phyloP scores from a whole-genome alignment of 78 protist genomes.

The Polysphondylium violaceum region DNA sequence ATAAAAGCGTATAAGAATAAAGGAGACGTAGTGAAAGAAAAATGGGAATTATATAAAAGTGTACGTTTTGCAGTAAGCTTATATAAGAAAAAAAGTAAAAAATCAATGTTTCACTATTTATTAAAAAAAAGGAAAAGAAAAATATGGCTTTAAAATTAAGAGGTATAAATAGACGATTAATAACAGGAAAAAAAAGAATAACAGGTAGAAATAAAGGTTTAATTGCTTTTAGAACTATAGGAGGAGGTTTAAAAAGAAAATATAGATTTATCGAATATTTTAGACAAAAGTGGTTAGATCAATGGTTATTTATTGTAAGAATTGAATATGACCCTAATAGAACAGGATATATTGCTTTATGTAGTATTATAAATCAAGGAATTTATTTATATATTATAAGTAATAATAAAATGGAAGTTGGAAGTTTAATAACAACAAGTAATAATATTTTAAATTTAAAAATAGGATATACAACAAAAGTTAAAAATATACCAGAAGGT shows the following conservation, averaged over 20 bases:
- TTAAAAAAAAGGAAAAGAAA: neutral
- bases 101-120: neutral
- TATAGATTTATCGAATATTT: conserved; percentile 9
- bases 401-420: neutral
- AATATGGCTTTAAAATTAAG: conserved; percentile 13
- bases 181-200: neutral
- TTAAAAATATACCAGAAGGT: conserved; percentile 17
- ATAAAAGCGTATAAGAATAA: neutral
- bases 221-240: neutral
- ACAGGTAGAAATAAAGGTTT: neutral
- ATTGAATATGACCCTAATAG: conserved; percentile 10
- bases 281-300: conserved; percentile 7
- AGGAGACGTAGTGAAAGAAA: conserved; percentile 1
- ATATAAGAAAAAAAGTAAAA: neutral
- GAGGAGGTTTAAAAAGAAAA: conserved; percentile 26
- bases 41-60: conserved; percentile 8
- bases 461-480: conserved; percentile 2
- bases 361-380: neutral
- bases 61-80: conserved; percentile 3
- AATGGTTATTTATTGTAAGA: conserved; percentile 2
- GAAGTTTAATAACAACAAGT: neutral
- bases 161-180: conserved; percentile 16
- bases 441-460: neutral
- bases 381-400: conserved; percentile 6
- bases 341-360: neutral